These are phyloP conservation scores for Dactylellina sp. DNA, from an alignment of 2,329 filamentous ascomycete species.

Conservation along the genomic window DNA sequence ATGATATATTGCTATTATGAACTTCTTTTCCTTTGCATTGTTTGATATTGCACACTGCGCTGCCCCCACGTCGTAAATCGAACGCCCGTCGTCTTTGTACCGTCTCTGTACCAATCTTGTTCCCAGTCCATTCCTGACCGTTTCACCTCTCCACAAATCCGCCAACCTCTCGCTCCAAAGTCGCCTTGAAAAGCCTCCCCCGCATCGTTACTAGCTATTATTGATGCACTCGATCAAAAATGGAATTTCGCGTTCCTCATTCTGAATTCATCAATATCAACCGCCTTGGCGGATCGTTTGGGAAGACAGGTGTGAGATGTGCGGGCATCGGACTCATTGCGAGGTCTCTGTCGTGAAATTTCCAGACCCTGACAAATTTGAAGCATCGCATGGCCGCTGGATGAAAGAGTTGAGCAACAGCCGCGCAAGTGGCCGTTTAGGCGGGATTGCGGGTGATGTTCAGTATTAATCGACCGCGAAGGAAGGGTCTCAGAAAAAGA, in stretches of 20 bases:
- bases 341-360: conserved; percentile 53
- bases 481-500: conserved; percentile 10
- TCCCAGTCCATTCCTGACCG: conserved; percentile 43
- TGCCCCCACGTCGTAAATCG: conserved; percentile 33
- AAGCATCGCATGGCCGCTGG: conserved; percentile 23
- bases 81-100: conserved; percentile 7
- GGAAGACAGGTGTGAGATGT: conserved; percentile 29
- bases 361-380: conserved; percentile 32
- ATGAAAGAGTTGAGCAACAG: conserved; percentile 19
- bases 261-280: conserved; percentile 52
- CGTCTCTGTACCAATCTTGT: too few relatives aligned
- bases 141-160: conserved; percentile 35
- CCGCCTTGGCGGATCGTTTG: conserved; percentile 40
- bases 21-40: conserved; percentile 23
- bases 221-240: conserved; percentile 38
- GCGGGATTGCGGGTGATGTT: conserved; percentile 54
- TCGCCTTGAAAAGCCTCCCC: conserved; percentile 32
- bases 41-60: neutral
- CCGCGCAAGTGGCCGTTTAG: conserved; percentile 44
- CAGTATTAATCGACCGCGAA: conserved; percentile 23
- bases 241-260: conserved; percentile 11
- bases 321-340: conserved; percentile 38
- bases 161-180: conserved; percentile 43
- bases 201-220: conserved; percentile 36
- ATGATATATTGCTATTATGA: conserved; percentile 7